These are phyloP conservation scores for Tylopilus rubrobrunneus DNA, from an alignment of 768 basidiomycete species.

Conservation along the genomic window DNA sequence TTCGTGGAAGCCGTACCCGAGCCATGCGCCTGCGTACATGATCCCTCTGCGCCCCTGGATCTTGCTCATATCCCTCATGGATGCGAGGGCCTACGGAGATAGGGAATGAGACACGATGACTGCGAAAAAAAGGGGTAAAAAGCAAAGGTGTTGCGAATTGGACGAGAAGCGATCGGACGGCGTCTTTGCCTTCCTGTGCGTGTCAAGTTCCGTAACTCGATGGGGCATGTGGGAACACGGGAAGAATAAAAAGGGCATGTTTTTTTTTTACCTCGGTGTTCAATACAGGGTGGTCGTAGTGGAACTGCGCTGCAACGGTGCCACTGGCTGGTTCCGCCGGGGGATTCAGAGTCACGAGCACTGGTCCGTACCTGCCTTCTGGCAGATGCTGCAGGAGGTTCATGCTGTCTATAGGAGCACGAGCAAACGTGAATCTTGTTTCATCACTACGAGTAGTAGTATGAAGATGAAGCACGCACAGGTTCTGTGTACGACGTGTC, in stretches of 20 bases:
- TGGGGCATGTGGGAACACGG: neutral
- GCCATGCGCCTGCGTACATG: conserved; percentile 67
- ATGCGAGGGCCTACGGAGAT: conserved; percentile 42
- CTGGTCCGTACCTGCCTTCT: conserved; percentile 50
- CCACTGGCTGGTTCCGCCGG: conserved; percentile 47
- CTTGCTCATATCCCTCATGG: conserved; percentile 47
- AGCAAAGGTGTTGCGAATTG: neutral
- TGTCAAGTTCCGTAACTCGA: neutral
- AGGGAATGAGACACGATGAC: neutral
- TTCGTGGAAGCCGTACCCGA: conserved; percentile 79
- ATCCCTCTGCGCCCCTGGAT: conserved; percentile 65
- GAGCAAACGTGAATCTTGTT: neutral
- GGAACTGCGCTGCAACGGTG: conserved; percentile 47
- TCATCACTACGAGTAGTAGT: neutral
- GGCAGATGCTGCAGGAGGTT: conserved; percentile 70
- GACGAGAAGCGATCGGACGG: neutral
- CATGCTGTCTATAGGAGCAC: conserved; percentile 54
- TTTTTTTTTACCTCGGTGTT: conserved; percentile 40
- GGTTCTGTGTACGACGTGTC: conserved; percentile 31
- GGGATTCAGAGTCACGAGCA: conserved; percentile 72
- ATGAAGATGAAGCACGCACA: conserved; percentile 36
- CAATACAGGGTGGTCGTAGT: conserved; percentile 69
- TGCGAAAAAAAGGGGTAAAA: too few relatives aligned
- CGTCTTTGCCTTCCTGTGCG: neutral
- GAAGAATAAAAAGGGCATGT: neutral